A percentile compares a stretch with the other conserved stretches of the same genome.
Evolutionary conservation across 1,139 yeast genomes (phyloP).

Genomic region (Yamadazyma taylorii): DNA sequence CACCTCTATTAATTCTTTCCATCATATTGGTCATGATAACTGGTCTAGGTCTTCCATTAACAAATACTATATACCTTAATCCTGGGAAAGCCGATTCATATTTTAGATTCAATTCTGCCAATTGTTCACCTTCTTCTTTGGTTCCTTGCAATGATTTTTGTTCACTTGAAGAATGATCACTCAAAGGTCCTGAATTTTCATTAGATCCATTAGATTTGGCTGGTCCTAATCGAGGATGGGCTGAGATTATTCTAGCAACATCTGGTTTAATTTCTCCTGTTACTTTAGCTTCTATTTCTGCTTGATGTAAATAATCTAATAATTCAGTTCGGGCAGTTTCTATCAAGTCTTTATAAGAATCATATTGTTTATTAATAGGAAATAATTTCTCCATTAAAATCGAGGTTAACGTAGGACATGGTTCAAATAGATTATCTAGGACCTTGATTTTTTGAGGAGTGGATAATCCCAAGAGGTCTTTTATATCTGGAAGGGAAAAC

Average conservation of each 20-base stretch:
- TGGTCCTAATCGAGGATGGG: conserved; percentile 89
- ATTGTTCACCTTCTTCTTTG: conserved; percentile 47
- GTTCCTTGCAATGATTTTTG: conserved; percentile 60
- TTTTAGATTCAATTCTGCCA: conserved; percentile 52
- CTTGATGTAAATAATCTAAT: conserved; percentile 27
- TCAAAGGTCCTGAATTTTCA: conserved; percentile 35
- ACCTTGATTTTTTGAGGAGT: conserved; percentile 28
- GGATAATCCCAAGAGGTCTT: conserved; percentile 19
- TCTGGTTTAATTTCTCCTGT: conserved; percentile 24
- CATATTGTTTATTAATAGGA: conserved; percentile 12
- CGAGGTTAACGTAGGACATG: conserved; percentile 53
- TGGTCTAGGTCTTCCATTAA: conserved; percentile 72
- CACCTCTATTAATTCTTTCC: conserved; percentile 53
- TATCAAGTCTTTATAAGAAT: conserved; percentile 50
- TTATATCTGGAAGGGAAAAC: conserved; percentile 23
- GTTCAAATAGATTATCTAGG: conserved; percentile 64
- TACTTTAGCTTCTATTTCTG: conserved; percentile 21
- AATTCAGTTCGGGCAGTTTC: conserved; percentile 47
- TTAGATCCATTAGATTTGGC: conserved; percentile 44
- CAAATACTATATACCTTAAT: conserved; percentile 85
- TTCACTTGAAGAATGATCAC: conserved; percentile 68
- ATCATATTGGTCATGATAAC: conserved; percentile 68
- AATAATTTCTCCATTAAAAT: conserved; percentile 39
- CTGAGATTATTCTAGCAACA: conserved; percentile 60
- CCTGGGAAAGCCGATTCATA: conserved; percentile 81